Conservation (phyloP, 768 basidiomycete genomes). For the Lyophyllum atratum region DNA sequence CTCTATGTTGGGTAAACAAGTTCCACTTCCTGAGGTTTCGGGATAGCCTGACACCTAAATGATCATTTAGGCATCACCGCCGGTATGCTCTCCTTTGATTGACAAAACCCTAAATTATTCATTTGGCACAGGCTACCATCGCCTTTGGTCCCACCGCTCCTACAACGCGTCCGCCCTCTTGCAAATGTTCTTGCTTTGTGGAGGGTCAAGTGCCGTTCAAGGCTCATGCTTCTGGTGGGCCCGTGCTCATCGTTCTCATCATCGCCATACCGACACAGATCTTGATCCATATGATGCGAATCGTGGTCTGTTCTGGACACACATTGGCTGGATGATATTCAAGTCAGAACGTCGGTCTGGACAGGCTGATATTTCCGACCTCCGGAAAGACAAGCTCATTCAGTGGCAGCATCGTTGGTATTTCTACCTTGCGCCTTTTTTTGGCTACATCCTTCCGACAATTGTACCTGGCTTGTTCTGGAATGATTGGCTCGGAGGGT, state of each 20-base stretch:
- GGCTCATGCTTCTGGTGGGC: constrained; percentile 91
- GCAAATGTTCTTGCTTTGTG: constrained; percentile 68
- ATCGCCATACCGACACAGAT: constrained; percentile 84
- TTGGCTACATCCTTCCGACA: constrained; percentile 74
- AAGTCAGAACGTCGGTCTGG: constrained; percentile 75
- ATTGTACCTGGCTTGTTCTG: constrained; percentile 70
- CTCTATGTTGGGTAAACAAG: constrained; percentile 74
- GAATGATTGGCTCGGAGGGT: constrained; percentile 77
- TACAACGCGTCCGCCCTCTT: constrained; percentile 77
- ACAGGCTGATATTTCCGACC: constrained; percentile 69
- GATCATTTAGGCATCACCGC: constrained; percentile 48
- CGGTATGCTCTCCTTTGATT: constrained; percentile 35
- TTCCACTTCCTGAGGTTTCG: constrained; percentile 13
- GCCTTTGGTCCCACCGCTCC: constrained; percentile 84
- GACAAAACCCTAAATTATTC: constrained; percentile 3
- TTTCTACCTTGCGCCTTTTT: constrained; percentile 57
- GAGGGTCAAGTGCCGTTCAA: constrained; percentile 82
- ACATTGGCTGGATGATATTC: constrained; percentile 85
- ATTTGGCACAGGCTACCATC: constrained; percentile 63
- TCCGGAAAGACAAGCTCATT: constrained; percentile 67
- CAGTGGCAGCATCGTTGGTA: constrained; percentile 82
- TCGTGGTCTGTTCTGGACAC: constrained; percentile 77
- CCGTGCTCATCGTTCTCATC: constrained; percentile 80
- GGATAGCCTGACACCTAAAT: constrained; percentile 12
- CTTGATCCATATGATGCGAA: constrained; percentile 84